phyloP scores from a whole-genome alignment of 2,329 filamentous ascomycete species.

The Fusarium sp. region DNA sequence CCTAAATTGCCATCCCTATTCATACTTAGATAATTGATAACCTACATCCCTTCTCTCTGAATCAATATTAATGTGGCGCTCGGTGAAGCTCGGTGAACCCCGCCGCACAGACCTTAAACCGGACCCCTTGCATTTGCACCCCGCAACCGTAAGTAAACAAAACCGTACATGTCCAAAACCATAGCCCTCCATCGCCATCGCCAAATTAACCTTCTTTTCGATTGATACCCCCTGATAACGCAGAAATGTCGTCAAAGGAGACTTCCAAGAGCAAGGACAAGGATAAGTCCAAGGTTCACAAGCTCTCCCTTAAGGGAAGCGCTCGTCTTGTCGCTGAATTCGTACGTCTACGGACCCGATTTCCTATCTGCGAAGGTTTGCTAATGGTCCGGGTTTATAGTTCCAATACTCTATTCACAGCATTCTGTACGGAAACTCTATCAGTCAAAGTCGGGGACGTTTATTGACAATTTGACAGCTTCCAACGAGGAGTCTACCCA shows the following conservation, averaged over 20 bases:
- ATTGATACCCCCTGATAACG: not conserved
- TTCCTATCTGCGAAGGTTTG: not conserved
- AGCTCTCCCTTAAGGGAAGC: conserved; percentile 86
- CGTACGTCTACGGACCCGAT: conserved; percentile 67
- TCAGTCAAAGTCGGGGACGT: not conserved
- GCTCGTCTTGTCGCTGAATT: conserved; percentile 95
- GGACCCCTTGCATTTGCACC: conserved; percentile 29
- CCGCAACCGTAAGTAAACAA: conserved; percentile 49
- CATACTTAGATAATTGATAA: not conserved
- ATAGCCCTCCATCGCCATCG: not conserved
- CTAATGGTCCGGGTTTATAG: conserved; percentile 54
- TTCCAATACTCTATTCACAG: conserved; percentile 99
- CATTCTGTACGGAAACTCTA: conserved; percentile 72
- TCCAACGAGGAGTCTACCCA: conserved; percentile 87
- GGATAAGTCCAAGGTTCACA: conserved; percentile 91
- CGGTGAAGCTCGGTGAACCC: conserved; percentile 42
- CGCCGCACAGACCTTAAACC: conserved; percentile 42
- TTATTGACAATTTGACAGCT: conserved; percentile 62
- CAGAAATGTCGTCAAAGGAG: conserved; percentile 50
- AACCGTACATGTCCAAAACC: conserved; percentile 21
- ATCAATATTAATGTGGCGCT: conserved; percentile 25
- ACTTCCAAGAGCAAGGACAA: conserved; percentile 55
- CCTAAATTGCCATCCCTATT: not conserved
- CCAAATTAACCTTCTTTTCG: not conserved
- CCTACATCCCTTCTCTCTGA: not conserved